A percentile compares a stretch with the other conserved stretches of the same genome.
Conservation (phyloP, 2,329 filamentous ascomycete genomes). For the Cladosporium cucumerinum region DNA sequence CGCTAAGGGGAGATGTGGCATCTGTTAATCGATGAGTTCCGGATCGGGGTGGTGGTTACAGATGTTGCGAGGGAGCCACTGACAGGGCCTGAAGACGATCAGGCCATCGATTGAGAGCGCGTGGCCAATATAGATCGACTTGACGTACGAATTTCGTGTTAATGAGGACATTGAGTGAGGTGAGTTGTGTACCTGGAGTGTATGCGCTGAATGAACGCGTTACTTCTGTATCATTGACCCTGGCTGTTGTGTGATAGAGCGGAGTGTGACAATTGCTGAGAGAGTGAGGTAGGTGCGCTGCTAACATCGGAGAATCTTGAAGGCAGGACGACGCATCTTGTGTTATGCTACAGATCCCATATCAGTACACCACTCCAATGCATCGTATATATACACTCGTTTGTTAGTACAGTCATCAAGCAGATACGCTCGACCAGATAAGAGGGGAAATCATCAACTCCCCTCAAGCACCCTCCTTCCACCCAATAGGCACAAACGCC, state of each 20-base stretch:
- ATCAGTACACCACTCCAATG: not conserved
- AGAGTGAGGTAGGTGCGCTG: not conserved
- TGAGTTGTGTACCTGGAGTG: too few species aligned
- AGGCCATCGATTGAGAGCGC: not conserved
- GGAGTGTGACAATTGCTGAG: not conserved
- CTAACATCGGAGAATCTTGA: not conserved
- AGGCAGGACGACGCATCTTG: not conserved
- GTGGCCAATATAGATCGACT: not conserved
- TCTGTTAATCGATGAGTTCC: not conserved
- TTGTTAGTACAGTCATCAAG: not conserved
- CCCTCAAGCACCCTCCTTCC: conserved; percentile 56
- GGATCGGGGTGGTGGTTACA: not conserved
- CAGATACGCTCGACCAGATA: not conserved
- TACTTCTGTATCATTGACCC: too few species aligned
- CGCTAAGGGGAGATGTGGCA: not conserved
- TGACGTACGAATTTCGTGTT: not conserved
- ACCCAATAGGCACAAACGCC: conserved; percentile 81
- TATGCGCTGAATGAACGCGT: too few species aligned
- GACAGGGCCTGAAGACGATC: not conserved
- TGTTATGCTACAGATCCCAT: not conserved
- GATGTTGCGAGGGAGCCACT: not conserved
- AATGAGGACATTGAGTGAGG: not conserved
- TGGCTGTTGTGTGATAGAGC: not conserved
- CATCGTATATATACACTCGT: not conserved
- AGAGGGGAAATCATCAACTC: not conserved